phyloP scores from a whole-genome alignment of 768 basidiomycete genomes.

The Mycena filopes region DNA sequence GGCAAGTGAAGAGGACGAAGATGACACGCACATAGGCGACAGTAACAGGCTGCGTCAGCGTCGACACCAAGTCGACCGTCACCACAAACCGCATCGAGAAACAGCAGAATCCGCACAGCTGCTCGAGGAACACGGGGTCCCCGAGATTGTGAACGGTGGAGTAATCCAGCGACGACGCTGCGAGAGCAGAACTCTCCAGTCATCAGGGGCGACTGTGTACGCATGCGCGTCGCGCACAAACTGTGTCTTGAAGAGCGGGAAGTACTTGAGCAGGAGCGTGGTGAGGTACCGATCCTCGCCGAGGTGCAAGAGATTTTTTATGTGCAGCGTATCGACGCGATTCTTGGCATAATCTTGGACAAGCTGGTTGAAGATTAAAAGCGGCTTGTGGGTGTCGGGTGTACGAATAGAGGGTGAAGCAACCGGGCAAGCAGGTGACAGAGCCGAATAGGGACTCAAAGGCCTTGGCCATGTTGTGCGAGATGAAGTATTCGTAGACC shows the following conservation, averaged over 20 bases:
- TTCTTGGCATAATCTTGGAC: conserved; percentile 95
- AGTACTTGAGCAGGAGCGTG: conserved; percentile 94
- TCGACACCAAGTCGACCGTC: conserved; percentile 94
- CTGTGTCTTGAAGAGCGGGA: conserved; percentile 93
- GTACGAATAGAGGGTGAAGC: conserved; percentile 98
- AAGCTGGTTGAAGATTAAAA: conserved; percentile 93
- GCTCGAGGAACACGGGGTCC: conserved; percentile 90
- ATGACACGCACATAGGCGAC: conserved; percentile 85
- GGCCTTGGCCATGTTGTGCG: conserved; percentile 98
- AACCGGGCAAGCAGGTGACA: conserved; percentile 98
- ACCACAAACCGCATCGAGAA: conserved; percentile 99
- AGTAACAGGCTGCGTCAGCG: conserved; percentile 85
- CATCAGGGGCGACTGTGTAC: conserved; percentile 94
- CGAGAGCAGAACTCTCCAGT: conserved; percentile 92
- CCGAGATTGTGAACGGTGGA: conserved; percentile 98
- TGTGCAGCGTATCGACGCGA: conserved; percentile 97
- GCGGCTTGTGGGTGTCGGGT: conserved; percentile 93
- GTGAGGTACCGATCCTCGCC: conserved; percentile 99
- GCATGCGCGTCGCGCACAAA: conserved; percentile 96
- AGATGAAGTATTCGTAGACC: conserved; percentile 99
- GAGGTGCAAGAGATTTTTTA: conserved; percentile 97
- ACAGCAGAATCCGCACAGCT: conserved; percentile 96
- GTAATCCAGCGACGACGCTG: conserved; percentile 99
- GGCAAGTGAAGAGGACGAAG: conserved; percentile 21
- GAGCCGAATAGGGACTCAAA: conserved; percentile 98